phyloP scores from a whole-genome alignment of 352 stramenopile species.

The Pythium phragmitis region DNA sequence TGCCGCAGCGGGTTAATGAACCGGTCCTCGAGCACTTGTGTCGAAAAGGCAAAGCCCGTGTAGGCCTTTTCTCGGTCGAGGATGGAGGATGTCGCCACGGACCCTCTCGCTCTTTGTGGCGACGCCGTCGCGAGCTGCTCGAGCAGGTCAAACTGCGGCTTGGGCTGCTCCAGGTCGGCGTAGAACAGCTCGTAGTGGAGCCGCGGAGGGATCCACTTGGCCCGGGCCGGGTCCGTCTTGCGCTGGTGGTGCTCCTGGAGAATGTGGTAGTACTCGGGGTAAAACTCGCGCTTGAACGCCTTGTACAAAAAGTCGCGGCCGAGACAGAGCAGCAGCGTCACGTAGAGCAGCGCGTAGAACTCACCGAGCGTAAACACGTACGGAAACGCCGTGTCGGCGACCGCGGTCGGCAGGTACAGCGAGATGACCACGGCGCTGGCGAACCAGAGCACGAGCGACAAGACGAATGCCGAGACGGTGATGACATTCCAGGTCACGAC shows the following conservation, averaged over 20 bases:
- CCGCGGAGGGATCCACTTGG: slow-evolving; percentile 62
- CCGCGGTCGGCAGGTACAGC: slow-evolving; percentile 46
- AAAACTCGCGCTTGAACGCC: slow-evolving; percentile 81
- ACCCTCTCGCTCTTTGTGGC: slow-evolving; percentile 1
- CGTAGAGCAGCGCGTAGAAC: slow-evolving; percentile 79
- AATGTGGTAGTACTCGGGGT: slow-evolving; percentile 87
- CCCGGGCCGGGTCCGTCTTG: slow-evolving; percentile 39
- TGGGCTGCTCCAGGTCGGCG: slow-evolving; percentile 56
- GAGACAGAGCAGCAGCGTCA: slow-evolving; percentile 70
- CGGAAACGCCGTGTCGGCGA: slow-evolving; percentile 72
- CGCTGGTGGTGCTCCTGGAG: slow-evolving; percentile 71
- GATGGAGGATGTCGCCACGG: background rate
- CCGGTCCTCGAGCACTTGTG: slow-evolving; percentile 69
- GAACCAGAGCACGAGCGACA: slow-evolving; percentile 79
- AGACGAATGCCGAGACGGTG: slow-evolving; percentile 49
- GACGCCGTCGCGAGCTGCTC: slow-evolving; percentile 36
- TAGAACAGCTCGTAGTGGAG: slow-evolving; percentile 70
- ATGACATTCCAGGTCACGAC: slow-evolving; percentile 81
- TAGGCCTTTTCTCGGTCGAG: slow-evolving; percentile 53
- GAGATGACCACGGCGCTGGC: slow-evolving; percentile 66
- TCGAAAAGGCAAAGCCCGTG: slow-evolving; percentile 85
- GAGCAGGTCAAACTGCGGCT: slow-evolving; percentile 60
- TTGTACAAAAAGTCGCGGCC: slow-evolving; percentile 83
- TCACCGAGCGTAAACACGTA: slow-evolving; percentile 71
- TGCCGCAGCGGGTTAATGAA: slow-evolving; percentile 80